Evolutionary conservation across 192 early-diverging fungal genomes (phyloP).

Genomic region (Podila minutissima): DNA sequence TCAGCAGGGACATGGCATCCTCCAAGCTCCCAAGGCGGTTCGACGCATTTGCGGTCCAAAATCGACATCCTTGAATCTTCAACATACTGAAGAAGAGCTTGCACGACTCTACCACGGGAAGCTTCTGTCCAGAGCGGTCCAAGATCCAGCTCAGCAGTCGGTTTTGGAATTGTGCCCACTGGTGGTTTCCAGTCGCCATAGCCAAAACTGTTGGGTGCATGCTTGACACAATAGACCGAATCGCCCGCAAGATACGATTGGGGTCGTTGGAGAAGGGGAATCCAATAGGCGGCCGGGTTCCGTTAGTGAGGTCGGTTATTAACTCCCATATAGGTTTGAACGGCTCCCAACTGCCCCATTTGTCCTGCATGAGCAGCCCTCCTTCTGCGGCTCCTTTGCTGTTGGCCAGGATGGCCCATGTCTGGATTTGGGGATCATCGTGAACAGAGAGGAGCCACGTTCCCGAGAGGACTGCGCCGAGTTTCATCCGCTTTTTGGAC

Average conservation of each 20-base stretch:
- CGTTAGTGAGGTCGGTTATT: slow-evolving; percentile 4
- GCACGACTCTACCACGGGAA: slow-evolving; percentile 15
- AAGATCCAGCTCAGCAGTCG: slow-evolving; percentile 3
- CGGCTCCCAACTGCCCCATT: slow-evolving; percentile 37
- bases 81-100: slow-evolving; percentile 20
- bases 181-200: slow-evolving; percentile 1
- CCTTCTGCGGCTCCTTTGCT: slow-evolving; percentile 10
- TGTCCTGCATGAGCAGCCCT: slow-evolving; percentile 11
- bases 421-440: slow-evolving; percentile 12
- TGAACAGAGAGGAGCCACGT: slow-evolving; percentile 32
- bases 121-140: background rate
- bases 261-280: slow-evolving; percentile 15
- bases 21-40: background rate
- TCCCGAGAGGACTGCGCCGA: slow-evolving; percentile 35
- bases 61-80: slow-evolving; percentile 10
- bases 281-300: background rate
- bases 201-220: slow-evolving; percentile 16
- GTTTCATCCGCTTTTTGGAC: slow-evolving; percentile 15
- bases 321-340: slow-evolving; percentile 13
- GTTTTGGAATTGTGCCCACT: slow-evolving; percentile 8
- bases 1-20: slow-evolving; percentile 2
- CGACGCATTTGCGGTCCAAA: slow-evolving; percentile 15
- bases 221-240: slow-evolving; percentile 19
- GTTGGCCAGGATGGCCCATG: slow-evolving; percentile 23
- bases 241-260: slow-evolving; percentile 9